Evolutionary conservation across 2,329 filamentous ascomycete species (phyloP), one percentile per base, ranked within the genome.

Genomic region (Talaromyces sp.): DNA sequence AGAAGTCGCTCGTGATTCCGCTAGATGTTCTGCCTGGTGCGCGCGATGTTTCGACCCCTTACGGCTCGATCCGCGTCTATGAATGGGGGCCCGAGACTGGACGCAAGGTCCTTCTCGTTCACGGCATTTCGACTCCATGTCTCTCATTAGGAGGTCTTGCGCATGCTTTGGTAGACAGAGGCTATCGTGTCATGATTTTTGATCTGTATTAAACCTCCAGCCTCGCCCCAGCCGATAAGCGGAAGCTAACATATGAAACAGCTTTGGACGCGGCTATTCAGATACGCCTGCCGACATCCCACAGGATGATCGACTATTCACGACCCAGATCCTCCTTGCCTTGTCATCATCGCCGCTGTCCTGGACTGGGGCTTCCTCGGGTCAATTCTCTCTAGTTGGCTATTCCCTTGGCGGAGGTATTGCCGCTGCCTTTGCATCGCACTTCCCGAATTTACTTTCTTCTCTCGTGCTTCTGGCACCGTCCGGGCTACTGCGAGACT

Each of bases 351-450:
- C 89, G 1, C 80, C 85, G 0, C 76, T 93, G 2, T 67, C 85
- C 15, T 92, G 89, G 89, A 87, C 85, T 0, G 80, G 79, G 7
- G 65, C 69, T 32, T 67, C 69, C 5, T 77, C 72, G 7, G 77
- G 77, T 8, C 81, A 80, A 58, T 93, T 95, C 73, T 85, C 86
- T 63, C 77, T 96, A 6, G 76, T 92, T 3, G 92, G 91, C 1
- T 96, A 95, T 73, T 92, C 89, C 0, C 81, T 96, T 0, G 91
- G 92, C 53, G 92, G 91, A 39, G 89, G 88, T 15, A 83, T 96
- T 47, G 82, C 84, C 1, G 86, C 85, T 10, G 81, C 86, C 22
- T 93, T 95, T 70, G 84, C 89, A 1, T 82, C 84, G 1, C 85
- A 85, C 70, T 90, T 91, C 69, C 85, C 89, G 0, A 75, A 84